These are phyloP conservation scores for Boletus reticulatus DNA, from an alignment of 768 basidiomycete genomes.

Conservation along the genomic window DNA sequence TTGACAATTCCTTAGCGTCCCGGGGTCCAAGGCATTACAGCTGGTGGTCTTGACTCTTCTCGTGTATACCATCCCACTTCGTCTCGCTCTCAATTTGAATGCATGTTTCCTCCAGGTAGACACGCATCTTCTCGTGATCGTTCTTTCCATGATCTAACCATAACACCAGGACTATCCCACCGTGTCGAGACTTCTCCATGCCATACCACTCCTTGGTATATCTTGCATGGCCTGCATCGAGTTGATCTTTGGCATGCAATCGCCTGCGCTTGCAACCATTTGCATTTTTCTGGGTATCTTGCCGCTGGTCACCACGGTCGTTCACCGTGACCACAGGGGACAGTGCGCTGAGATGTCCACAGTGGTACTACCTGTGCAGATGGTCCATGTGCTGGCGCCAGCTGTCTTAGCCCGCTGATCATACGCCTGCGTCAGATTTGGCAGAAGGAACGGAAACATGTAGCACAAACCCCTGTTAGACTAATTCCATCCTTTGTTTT, in stretches of 20 bases:
- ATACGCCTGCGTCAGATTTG: too few species aligned
- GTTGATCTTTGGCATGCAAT: slow-evolving; percentile 6
- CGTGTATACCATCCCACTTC: slow-evolving; percentile 24
- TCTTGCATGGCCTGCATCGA: slow-evolving; percentile 8
- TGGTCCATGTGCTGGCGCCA: background rate
- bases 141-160: too few species aligned
- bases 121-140: too few species aligned
- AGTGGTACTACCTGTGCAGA: background rate
- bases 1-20: background rate
- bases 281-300: slow-evolving; percentile 11
- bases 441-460: too few species aligned
- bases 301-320: slow-evolving; percentile 2
- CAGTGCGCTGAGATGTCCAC: background rate
- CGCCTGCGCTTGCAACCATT: slow-evolving; percentile 5
- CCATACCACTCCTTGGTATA: slow-evolving; percentile 15
- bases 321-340: background rate
- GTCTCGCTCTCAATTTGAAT: slow-evolving; percentile 1
- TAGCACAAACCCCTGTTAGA: too few species aligned
- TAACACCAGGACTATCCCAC: background rate
- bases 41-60: slow-evolving; percentile 16
- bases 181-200: slow-evolving; percentile 13
- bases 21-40: slow-evolving; percentile 9
- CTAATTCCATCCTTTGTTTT: too few species aligned
- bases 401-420: too few species aligned
- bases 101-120: slow-evolving; percentile 2